These are phyloP conservation scores for Globisporangium radiosum DNA, from an alignment of 352 stramenopile genomes.

Conservation along the genomic window DNA sequence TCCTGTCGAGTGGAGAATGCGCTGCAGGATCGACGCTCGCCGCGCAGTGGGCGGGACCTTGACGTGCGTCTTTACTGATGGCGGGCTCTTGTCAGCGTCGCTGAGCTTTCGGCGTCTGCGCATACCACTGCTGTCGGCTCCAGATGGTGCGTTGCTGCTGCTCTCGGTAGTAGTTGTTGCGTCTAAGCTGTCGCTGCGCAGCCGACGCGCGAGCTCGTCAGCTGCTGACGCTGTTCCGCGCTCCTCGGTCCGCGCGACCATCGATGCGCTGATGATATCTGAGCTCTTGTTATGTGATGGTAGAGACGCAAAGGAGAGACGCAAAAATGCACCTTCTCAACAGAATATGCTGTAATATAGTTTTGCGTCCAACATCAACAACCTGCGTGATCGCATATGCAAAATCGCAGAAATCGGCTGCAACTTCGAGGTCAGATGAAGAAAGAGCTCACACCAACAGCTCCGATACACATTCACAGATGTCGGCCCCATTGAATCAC, in stretches of 20 bases:
- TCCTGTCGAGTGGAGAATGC: slow-evolving; percentile 2
- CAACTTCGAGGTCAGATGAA: too few species aligned
- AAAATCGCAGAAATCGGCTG: too few species aligned
- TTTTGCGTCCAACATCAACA: too few species aligned
- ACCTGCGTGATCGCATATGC: too few species aligned
- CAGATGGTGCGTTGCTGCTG: background rate
- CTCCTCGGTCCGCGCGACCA: slow-evolving; percentile 1
- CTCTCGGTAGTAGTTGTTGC: background rate
- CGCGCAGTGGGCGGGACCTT: background rate
- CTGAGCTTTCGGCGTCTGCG: background rate
- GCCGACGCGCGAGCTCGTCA: background rate
- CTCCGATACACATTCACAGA: too few species aligned
- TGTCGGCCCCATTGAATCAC: too few species aligned
- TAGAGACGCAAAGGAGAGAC: background rate
- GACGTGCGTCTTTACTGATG: background rate
- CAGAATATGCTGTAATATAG: too few species aligned
- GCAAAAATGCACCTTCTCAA: background rate
- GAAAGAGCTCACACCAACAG: too few species aligned
- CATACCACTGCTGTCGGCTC: background rate
- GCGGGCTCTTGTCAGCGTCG: background rate
- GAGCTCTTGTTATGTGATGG: background rate
- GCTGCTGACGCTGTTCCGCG: background rate
- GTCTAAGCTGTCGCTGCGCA: background rate
- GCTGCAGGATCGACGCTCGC: slow-evolving; percentile 1
- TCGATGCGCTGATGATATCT: background rate